Percentiles rank a stretch among this genome's conserved stretches.
These are phyloP conservation scores for rapeseed (Brassica napus) DNA, from an alignment of 345 rosid species.

Conservation along the genomic window DNA sequence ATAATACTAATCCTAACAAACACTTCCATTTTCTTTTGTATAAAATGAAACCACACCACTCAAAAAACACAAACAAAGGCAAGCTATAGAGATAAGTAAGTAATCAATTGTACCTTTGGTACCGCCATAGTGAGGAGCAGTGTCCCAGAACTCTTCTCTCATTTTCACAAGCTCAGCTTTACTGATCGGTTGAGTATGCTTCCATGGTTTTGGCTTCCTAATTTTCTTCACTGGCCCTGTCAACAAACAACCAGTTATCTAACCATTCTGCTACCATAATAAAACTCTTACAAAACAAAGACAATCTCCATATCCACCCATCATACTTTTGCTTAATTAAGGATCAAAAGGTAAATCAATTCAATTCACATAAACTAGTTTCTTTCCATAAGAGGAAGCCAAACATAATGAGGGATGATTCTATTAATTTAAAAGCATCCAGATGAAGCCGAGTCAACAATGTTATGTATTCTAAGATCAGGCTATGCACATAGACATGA, in stretches of 20 bases:
- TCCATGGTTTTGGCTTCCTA: slow-evolving; percentile 92
- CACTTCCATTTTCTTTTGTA: slow-evolving; percentile 4
- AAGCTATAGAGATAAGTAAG: neutral
- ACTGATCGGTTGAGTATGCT: slow-evolving; percentile 76
- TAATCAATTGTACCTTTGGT: slow-evolving; percentile 55
- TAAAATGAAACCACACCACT: slow-evolving; percentile 2
- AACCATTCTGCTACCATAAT: slow-evolving; percentile 10
- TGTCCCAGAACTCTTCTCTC: slow-evolving; percentile 97
- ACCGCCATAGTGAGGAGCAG: slow-evolving; percentile 97
- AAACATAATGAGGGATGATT: neutral
- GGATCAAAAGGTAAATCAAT: neutral
- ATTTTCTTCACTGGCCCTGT: slow-evolving; percentile 66
- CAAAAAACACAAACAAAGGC: neutral
- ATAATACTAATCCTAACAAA: no score
- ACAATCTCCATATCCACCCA: neutral
- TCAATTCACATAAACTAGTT: neutral
- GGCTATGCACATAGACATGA: neutral
- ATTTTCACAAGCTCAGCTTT: slow-evolving; percentile 68
- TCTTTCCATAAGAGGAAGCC: slow-evolving; percentile 10
- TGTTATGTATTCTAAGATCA: neutral
- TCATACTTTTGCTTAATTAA: neutral
- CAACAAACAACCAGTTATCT: neutral
- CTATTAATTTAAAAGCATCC: neutral
- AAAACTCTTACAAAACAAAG: neutral
- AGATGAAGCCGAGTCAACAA: neutral